Conservation (phyloP, 2,329 filamentous ascomycete species). For the Xylaria arbuscula region DNA sequence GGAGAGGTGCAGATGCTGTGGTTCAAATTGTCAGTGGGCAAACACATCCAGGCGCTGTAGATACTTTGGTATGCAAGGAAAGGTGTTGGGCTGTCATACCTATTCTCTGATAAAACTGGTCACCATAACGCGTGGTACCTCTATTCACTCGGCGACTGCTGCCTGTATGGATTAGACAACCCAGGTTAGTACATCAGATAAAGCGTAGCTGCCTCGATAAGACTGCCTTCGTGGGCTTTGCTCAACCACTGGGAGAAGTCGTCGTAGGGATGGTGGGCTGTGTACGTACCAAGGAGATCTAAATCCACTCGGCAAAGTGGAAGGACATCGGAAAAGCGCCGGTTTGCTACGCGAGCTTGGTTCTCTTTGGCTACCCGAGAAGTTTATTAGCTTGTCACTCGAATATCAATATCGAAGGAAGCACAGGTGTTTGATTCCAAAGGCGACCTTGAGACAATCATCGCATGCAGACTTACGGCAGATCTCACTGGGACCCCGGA, state of each 20-base stretch:
- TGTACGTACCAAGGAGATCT: conserved; percentile 22
- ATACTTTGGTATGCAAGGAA: background rate
- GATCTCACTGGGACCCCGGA: conserved; percentile 24
- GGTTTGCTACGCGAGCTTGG: conserved; percentile 1
- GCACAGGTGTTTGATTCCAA: background rate
- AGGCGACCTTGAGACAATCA: background rate
- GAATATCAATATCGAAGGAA: background rate
- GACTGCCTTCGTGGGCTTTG: background rate
- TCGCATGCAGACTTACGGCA: conserved; percentile 21
- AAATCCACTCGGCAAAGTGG: background rate
- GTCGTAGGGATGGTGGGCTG: background rate
- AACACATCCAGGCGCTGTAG: background rate
- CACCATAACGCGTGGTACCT: conserved; percentile 3
- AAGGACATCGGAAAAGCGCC: conserved; percentile 20
- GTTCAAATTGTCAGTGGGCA: conserved; percentile 2
- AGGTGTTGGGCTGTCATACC: background rate
- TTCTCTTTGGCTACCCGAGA: conserved; percentile 29
- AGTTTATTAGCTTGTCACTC: background rate
- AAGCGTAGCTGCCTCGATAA: background rate
- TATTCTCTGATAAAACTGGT: background rate
- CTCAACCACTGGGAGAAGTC: background rate
- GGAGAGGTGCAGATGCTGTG: conserved; percentile 22
- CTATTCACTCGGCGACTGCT: background rate
- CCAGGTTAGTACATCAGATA: conserved; percentile 13
- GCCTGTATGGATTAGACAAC: conserved; percentile 12